Percentiles rank a stretch among this genome's conserved stretches.
Evolutionary conservation across 768 basidiomycete genomes (phyloP).

Genomic region (Auricularia heimuer): DNA sequence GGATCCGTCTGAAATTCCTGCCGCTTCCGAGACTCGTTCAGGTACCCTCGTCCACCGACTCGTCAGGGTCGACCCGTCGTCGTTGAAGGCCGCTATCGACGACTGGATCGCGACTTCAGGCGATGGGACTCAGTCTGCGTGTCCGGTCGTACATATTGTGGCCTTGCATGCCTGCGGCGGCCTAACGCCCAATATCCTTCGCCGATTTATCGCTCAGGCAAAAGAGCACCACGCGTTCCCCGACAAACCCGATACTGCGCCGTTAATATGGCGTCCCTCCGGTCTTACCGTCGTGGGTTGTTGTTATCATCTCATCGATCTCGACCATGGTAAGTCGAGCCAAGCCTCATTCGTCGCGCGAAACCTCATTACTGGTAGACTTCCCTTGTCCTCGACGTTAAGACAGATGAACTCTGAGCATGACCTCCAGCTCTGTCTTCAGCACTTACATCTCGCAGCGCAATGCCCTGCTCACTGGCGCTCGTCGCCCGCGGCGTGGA

Average conservation of each 20-base stretch:
- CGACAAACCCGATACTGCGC: neutral
- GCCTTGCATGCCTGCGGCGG: constrained; percentile 72
- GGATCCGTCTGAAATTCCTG: neutral
- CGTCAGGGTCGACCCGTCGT: constrained; percentile 39
- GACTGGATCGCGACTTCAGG: constrained; percentile 36
- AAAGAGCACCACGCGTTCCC: too few species aligned
- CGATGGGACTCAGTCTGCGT: neutral
- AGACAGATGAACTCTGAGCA: constrained; percentile 10
- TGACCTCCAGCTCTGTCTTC: constrained; percentile 29
- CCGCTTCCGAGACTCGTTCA: constrained; percentile 1
- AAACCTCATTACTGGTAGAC: constrained; percentile 27
- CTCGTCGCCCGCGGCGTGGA: constrained; percentile 22
- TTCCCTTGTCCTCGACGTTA: constrained; percentile 37
- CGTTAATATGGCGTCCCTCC: constrained; percentile 17
- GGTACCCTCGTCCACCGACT: constrained; percentile 47
- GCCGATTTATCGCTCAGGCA: constrained; percentile 32
- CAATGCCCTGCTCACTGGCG: constrained; percentile 62
- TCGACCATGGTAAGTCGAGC: constrained; percentile 31
- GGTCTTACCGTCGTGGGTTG: constrained; percentile 61
- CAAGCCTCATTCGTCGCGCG: neutral
- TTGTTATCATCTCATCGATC: constrained; percentile 64
- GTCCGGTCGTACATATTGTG: constrained; percentile 41
- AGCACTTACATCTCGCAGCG: constrained; percentile 59
- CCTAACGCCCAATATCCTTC: constrained; percentile 55
- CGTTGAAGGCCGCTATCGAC: constrained; percentile 36